These are phyloP conservation scores for Pouteria campechiana DNA, from an alignment of 179 eudicot species.

Conservation along the genomic window DNA sequence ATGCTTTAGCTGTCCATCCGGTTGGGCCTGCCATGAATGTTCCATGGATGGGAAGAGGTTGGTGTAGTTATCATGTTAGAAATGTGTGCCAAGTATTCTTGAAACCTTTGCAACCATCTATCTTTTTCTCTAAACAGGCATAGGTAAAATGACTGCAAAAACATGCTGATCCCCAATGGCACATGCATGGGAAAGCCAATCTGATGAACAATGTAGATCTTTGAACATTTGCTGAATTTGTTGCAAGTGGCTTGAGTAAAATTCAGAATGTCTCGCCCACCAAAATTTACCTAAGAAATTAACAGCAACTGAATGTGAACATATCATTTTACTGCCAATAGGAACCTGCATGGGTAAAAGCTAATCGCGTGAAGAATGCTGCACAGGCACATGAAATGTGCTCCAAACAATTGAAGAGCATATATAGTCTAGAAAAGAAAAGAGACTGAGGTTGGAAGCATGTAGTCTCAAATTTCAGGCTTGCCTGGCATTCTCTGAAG, in stretches of 20 bases:
- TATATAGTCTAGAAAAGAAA: slow-evolving; percentile 33
- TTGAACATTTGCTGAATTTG: not conserved
- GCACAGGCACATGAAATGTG: slow-evolving; percentile 54
- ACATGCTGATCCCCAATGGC: not conserved
- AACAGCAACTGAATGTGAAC: not conserved
- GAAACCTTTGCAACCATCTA: too few relatives aligned
- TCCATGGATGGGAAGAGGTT: too few relatives aligned
- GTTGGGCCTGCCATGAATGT: not conserved
- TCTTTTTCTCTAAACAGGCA: too few relatives aligned
- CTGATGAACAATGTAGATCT: too few relatives aligned
- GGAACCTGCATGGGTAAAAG: slow-evolving; percentile 97
- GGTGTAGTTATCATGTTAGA: too few relatives aligned
- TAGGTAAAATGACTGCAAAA: too few relatives aligned
- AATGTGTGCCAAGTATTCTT: too few relatives aligned
- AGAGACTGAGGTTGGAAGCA: not conserved
- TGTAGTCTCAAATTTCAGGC: too few relatives aligned
- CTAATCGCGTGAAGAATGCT: slow-evolving; percentile 58
- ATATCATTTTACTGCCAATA: slow-evolving; percentile 2
- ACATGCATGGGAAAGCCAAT: too few relatives aligned
- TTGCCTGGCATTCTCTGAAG: slow-evolving; percentile 27
- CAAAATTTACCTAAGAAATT: not conserved
- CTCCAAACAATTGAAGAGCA: slow-evolving; percentile 54
- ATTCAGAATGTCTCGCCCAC: too few relatives aligned
- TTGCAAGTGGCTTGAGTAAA: not conserved
- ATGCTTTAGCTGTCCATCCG: not conserved